These are phyloP conservation scores for Dothiorella sarmentorum DNA, from an alignment of 2,329 filamentous ascomycete genomes.

Conservation along the genomic window DNA sequence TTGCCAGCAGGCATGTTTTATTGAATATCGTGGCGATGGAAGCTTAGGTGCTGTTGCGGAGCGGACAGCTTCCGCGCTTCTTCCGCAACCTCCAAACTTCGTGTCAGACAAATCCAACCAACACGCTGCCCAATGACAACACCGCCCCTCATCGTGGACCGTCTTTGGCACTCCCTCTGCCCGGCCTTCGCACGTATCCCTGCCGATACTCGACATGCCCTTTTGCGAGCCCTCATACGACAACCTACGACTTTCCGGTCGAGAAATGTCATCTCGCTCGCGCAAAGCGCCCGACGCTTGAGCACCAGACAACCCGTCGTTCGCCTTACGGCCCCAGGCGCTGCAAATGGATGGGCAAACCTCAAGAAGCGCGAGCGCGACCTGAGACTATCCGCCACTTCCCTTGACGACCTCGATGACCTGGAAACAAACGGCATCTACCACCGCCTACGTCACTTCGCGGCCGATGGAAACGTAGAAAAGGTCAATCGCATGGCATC, in stretches of 20 bases:
- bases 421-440: background rate
- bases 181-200: background rate
- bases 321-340: background rate
- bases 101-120: background rate
- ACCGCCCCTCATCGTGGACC: background rate
- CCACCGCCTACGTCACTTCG: background rate
- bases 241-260: background rate
- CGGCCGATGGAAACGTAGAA: background rate
- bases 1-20: background rate
- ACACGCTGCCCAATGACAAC: background rate
- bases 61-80: conserved; percentile 4
- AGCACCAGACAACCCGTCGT: background rate
- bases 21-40: background rate
- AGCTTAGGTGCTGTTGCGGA: background rate
- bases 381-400: background rate
- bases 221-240: background rate
- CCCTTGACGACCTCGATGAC: background rate
- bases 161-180: conserved; percentile 4
- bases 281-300: background rate
- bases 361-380: background rate
- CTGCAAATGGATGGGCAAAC: background rate
- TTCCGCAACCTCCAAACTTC: conserved; percentile 10
- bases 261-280: background rate
- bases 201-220: background rate
- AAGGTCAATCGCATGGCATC: conserved; percentile 32